Percentiles rank a stretch among this genome's conserved stretches.
Evolutionary conservation across 1,284 basidiomycete species (phyloP).

Genomic region (Pseudozyma sp.): DNA sequence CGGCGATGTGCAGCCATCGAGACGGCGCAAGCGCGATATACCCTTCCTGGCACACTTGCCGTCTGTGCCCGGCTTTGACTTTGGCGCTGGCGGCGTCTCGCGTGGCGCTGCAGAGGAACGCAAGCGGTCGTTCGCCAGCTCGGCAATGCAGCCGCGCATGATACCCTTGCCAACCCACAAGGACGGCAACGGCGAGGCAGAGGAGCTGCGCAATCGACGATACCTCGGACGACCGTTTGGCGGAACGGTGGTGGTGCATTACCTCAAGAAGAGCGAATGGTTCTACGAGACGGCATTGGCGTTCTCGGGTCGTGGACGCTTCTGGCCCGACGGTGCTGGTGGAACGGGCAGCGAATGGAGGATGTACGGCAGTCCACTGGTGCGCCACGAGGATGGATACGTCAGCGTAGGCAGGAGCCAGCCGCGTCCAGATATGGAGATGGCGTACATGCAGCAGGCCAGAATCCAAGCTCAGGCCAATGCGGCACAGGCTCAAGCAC

Average conservation of each 20-base stretch:
- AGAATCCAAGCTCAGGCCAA: slow-evolving; percentile 47
- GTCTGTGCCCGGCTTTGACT: slow-evolving; percentile 55
- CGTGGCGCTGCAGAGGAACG: slow-evolving; percentile 37
- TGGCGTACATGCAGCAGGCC: slow-evolving; percentile 50
- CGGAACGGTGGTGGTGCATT: slow-evolving; percentile 94
- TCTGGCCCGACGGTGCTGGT: slow-evolving; percentile 66
- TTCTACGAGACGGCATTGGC: slow-evolving; percentile 92
- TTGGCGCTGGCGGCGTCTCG: slow-evolving; percentile 46
- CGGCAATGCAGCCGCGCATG: slow-evolving; percentile 41
- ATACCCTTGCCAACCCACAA: slow-evolving; percentile 55
- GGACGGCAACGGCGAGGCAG: slow-evolving; percentile 55
- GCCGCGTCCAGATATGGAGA: slow-evolving; percentile 53
- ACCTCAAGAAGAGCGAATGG: slow-evolving; percentile 96
- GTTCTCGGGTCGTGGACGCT: slow-evolving; percentile 80
- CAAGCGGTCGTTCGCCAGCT: slow-evolving; percentile 35
- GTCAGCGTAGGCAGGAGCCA: slow-evolving; percentile 52
- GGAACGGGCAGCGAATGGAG: slow-evolving; percentile 59
- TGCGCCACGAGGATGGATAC: slow-evolving; percentile 54
- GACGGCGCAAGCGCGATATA: slow-evolving; percentile 30
- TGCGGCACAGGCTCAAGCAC: slow-evolving; percentile 39
- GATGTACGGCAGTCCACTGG: slow-evolving; percentile 61
- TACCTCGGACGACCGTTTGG: slow-evolving; percentile 72
- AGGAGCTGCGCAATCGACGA: slow-evolving; percentile 73
- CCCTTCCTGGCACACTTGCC: slow-evolving; percentile 70
- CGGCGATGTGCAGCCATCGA: slow-evolving; percentile 6